These are phyloP conservation scores for Penicillium daleae DNA, from an alignment of 495 filamentous ascomycete species.

Conservation along the genomic window DNA sequence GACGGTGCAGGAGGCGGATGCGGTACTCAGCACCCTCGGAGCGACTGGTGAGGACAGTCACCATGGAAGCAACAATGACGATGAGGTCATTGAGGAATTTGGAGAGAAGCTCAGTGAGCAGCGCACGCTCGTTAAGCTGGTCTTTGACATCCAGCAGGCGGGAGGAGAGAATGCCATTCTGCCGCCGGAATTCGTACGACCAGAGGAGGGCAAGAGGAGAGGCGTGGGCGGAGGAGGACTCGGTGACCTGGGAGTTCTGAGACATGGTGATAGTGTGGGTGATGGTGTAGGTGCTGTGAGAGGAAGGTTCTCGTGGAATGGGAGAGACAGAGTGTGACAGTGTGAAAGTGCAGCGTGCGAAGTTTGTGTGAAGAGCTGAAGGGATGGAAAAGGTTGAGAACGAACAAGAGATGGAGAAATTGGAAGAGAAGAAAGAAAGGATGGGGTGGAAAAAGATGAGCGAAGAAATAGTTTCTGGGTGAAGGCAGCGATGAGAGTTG, in stretches of 20 bases:
- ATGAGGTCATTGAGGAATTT: slow-evolving; percentile 12
- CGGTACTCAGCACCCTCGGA: slow-evolving; percentile 1
- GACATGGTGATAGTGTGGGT: slow-evolving; percentile 8
- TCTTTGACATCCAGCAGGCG: slow-evolving; percentile 11
- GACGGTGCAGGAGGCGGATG: slow-evolving; percentile 10
- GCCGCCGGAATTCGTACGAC: slow-evolving; percentile 39
- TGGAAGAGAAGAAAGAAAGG: not conserved
- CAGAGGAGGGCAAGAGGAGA: slow-evolving; percentile 33
- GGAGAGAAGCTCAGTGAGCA: not conserved
- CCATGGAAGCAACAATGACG: slow-evolving; percentile 14
- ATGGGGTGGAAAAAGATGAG: not conserved
- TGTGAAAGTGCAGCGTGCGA: too few relatives aligned
- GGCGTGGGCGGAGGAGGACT: not conserved
- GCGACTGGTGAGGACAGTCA: not conserved
- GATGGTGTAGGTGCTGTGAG: slow-evolving; percentile 1
- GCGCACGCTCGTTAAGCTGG: slow-evolving; percentile 2
- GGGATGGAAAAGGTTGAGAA: not conserved
- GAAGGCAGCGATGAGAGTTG: not conserved
- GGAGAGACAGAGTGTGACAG: not conserved
- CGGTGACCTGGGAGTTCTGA: slow-evolving; percentile 4
- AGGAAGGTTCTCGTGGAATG: not conserved
- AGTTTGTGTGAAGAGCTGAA: not conserved
- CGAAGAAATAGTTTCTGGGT: too few relatives aligned
- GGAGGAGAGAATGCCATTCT: slow-evolving; percentile 26
- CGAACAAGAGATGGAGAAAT: not conserved